A percentile compares a stretch with the other conserved stretches of the same genome.
Evolutionary conservation across 2,329 filamentous ascomycete species (phyloP).

Genomic region (Fusarium tupiense): DNA sequence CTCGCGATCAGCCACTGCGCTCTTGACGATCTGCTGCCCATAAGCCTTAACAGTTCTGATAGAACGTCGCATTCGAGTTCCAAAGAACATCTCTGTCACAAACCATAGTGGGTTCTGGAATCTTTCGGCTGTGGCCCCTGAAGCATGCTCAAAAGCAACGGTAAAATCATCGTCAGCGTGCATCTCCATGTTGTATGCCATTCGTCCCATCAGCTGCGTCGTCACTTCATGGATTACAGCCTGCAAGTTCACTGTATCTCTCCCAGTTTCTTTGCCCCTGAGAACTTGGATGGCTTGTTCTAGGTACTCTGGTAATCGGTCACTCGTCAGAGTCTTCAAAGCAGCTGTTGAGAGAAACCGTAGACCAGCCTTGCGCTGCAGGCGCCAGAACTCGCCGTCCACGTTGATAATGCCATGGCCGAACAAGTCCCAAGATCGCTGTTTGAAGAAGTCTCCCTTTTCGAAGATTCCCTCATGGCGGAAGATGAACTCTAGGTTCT

Average conservation of each 20-base stretch:
- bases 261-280: conserved; percentile 40
- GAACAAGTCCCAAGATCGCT: conserved; percentile 69
- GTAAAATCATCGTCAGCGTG: conserved; percentile 69
- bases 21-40: conserved; percentile 66
- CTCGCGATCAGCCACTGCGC: conserved; percentile 55
- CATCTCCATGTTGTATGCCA: conserved; percentile 77
- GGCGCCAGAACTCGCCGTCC: conserved; percentile 70
- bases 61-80: conserved; percentile 58
- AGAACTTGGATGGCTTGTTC: conserved; percentile 54
- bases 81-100: conserved; percentile 64
- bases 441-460: conserved; percentile 71
- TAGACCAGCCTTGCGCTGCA: conserved; percentile 70
- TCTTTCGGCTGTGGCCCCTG: conserved; percentile 66
- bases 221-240: conserved; percentile 71
- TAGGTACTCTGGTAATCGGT: conserved; percentile 65
- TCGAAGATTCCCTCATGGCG: conserved; percentile 68
- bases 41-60: conserved; percentile 63
- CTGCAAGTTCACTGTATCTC: conserved; percentile 62
- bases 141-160: conserved; percentile 69
- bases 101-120: conserved; percentile 74
- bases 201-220: conserved; percentile 72
- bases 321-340: conserved; percentile 64
- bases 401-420: conserved; percentile 74
- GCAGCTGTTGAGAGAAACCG: conserved; percentile 68
- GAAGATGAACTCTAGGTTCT: conserved; percentile 70